Conservation (phyloP, 176 grass and related monocot species). For the Bromus sterilis region DNA sequence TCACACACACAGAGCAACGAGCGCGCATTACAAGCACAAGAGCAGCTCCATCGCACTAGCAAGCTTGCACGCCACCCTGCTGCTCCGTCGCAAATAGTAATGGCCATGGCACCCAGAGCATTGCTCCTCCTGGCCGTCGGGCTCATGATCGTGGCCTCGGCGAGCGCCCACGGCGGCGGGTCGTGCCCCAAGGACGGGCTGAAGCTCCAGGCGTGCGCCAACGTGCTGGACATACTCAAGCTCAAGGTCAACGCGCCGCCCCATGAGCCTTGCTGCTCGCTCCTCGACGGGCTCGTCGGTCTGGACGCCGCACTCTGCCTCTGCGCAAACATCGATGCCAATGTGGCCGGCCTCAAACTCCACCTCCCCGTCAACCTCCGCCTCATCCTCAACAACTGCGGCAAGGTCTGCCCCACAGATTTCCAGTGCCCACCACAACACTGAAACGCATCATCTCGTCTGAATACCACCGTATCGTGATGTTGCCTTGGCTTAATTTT, state of each 20-base stretch:
- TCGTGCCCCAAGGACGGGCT: slow-evolving; percentile 26
- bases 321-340: slow-evolving; percentile 39
- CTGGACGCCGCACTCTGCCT: slow-evolving; percentile 38
- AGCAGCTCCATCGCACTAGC: not conserved
- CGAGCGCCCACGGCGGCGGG: not conserved
- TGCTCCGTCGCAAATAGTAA: not conserved
- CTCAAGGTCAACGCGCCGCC: not conserved
- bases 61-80: not conserved
- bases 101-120: slow-evolving; percentile 23
- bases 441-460: too few relatives aligned
- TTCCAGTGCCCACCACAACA: too few relatives aligned
- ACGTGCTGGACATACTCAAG: not conserved
- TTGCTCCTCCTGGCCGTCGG: slow-evolving; percentile 33
- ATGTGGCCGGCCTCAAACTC: slow-evolving; percentile 29
- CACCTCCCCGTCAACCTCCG: slow-evolving; percentile 32
- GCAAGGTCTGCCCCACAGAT: too few relatives aligned
- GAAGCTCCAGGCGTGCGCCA: slow-evolving; percentile 26
- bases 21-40: not conserved
- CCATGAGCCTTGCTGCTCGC: slow-evolving; percentile 33
- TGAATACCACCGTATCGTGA: too few relatives aligned
- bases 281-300: slow-evolving; percentile 13
- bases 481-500: not conserved
- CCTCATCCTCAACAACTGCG: too few relatives aligned
- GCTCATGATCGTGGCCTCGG: slow-evolving; percentile 3
- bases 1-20: not conserved